Percentiles rank a stretch among this genome's conserved stretches.
phyloP scores from a whole-genome alignment of 2,329 filamentous ascomycete species.

The Leptoxyphium fumago region DNA sequence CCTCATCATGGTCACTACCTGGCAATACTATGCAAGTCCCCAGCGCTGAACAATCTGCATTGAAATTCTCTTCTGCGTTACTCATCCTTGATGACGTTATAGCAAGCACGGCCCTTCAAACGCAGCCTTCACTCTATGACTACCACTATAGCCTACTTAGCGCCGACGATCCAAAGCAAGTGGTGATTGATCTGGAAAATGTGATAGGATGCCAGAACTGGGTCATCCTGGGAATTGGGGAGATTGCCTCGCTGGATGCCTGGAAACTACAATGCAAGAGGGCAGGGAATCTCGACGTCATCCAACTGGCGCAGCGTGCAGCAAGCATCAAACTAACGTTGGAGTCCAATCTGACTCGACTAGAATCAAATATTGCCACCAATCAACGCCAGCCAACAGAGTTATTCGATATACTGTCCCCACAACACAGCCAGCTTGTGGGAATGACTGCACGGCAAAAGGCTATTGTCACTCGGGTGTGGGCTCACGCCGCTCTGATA shows the following conservation, averaged over 20 bases:
- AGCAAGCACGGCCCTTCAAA: background rate
- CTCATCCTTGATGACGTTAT: background rate
- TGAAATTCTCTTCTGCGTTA: background rate
- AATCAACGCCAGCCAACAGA: too few relatives aligned
- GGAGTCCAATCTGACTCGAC: background rate
- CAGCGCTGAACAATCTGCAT: background rate
- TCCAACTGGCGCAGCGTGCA: background rate
- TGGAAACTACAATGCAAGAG: constrained; percentile 38
- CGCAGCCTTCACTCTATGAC: background rate
- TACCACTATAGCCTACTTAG: background rate
- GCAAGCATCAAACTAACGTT: background rate
- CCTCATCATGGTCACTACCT: too few relatives aligned
- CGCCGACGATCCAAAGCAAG: background rate
- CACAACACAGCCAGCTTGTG: too few relatives aligned
- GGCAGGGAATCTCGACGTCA: background rate
- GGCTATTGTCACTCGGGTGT: background rate
- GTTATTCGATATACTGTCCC: too few relatives aligned
- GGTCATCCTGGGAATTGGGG: constrained; percentile 39
- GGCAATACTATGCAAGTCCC: background rate
- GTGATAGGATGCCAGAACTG: constrained; percentile 44
- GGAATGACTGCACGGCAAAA: too few relatives aligned
- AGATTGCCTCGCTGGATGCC: constrained; percentile 38
- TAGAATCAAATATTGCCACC: background rate
- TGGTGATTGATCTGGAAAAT: background rate
- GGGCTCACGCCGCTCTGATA: background rate